These are phyloP conservation scores for Mesotaenium endlicherianum DNA, from an alignment of 139 green algal species.

Conservation along the genomic window DNA sequence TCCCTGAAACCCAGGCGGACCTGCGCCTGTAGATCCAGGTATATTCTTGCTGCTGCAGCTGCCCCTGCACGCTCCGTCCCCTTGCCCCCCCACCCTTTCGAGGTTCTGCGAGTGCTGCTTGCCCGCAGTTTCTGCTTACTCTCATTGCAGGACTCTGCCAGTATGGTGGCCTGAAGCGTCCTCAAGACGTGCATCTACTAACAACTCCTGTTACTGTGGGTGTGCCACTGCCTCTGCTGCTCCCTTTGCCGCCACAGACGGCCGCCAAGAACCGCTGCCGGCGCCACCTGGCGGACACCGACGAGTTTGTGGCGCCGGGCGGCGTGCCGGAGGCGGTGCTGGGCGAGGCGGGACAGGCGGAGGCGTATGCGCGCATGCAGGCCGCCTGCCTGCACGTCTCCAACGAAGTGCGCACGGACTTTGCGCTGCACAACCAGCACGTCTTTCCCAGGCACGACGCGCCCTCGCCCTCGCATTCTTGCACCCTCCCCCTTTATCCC, in stretches of 20 bases:
- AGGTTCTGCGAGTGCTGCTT: too few relatives aligned
- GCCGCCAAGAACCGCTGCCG: conserved; percentile 15
- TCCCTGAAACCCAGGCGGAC: too few relatives aligned
- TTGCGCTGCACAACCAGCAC: conserved; percentile 28
- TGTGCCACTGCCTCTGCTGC: background rate
- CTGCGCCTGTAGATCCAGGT: too few relatives aligned
- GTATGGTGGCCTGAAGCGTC: too few relatives aligned
- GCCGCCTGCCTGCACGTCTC: conserved; percentile 7
- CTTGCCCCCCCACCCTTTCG: too few relatives aligned
- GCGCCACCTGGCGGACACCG: conserved; percentile 30
- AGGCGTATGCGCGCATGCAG: conserved; percentile 35
- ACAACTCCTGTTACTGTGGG: background rate
- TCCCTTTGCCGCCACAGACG: background rate
- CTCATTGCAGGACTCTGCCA: too few relatives aligned
- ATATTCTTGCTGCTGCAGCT: too few relatives aligned
- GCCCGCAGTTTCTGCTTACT: too few relatives aligned
- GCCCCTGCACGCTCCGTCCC: too few relatives aligned
- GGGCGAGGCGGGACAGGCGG: conserved; percentile 2
- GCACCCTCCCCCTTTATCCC: too few relatives aligned
- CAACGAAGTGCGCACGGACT: conserved; percentile 20
- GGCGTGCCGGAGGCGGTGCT: background rate
- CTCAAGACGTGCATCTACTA: too few relatives aligned
- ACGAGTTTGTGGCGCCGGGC: conserved; percentile 11
- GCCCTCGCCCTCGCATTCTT: too few relatives aligned
- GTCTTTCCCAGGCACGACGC: conserved; percentile 44